Percentiles rank a stretch among this genome's conserved stretches.
These are phyloP conservation scores for Coriaria nepalensis DNA, from an alignment of 306 rosid species.

Conservation along the genomic window DNA sequence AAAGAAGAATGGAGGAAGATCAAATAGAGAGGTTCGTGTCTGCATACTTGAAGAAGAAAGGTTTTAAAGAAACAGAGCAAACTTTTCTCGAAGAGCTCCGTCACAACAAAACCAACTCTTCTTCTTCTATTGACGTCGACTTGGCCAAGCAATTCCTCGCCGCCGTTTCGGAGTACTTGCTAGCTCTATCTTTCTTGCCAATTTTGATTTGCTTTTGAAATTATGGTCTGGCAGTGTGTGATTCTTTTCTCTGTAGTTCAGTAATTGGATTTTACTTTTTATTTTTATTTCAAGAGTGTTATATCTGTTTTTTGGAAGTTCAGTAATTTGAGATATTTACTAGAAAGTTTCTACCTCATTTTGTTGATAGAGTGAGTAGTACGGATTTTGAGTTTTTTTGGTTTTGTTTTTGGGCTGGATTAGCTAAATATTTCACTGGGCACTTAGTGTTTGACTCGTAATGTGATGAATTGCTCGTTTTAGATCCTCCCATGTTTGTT, in stretches of 20 bases:
- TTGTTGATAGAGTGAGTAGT: no score
- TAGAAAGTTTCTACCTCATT: no score
- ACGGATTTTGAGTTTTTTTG: no score
- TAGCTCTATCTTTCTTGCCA: neutral
- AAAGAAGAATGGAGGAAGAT: slow-evolving; percentile 49
- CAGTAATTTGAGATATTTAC: no score
- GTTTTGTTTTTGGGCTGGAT: no score
- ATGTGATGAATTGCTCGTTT: neutral
- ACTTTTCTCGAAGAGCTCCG: slow-evolving; percentile 58
- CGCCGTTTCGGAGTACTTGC: slow-evolving; percentile 43
- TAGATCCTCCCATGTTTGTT: neutral
- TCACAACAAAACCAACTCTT: slow-evolving; percentile 22
- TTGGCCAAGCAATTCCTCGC: slow-evolving; percentile 39
- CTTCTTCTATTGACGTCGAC: slow-evolving; percentile 40
- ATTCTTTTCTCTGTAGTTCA: neutral
- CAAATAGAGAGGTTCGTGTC: slow-evolving; percentile 40
- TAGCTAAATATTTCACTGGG: no score
- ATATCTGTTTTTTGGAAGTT: no score
- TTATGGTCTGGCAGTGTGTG: neutral
- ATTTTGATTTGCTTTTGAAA: neutral
- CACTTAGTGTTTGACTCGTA: no score
- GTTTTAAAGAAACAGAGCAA: slow-evolving; percentile 57
- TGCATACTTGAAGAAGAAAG: slow-evolving; percentile 54
- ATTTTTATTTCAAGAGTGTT: no score
- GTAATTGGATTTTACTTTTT: no score